Evolutionary conservation across 495 filamentous ascomycete genomes (phyloP), one percentile per base, ranked within the genome.

Genomic region (Penicillium goetzii): DNA sequence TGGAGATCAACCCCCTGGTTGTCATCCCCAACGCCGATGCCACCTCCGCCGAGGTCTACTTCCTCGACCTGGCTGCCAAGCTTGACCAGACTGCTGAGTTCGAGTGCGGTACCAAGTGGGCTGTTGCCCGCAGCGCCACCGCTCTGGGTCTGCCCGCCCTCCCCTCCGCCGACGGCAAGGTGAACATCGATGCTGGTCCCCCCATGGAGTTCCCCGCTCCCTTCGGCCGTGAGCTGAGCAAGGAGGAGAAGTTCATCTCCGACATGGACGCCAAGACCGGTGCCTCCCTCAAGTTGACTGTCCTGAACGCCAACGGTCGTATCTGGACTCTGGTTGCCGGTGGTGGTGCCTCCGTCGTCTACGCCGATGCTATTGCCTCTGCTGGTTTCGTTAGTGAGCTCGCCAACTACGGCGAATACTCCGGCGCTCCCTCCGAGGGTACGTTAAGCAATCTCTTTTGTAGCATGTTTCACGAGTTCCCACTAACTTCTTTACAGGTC

Each of bases 341-440:
- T 90, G 95, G 95, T 85, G 95, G 95, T 92, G 95, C 95, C 63
- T 99, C 95, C 32, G 95, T 99, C 72, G 95, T 99, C 63, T 99
- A 98, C 77, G 96, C 95, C 67, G 95, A 99, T 77, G 95, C 95
- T 80, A 99, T 99, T 79, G 96, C 95, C 71, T 96, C 92, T 56
- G 88, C 92, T 74, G 95, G 95, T 68, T 99, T 96, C 77, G 91
- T 96, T 56, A 88, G 89, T 66, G 93, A 99, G 81, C 85, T 99
- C 30, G 96, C 96, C 77, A 99, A 99, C 87, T 99, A 99, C 77
- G 95, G 95, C 79, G 95, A 99, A 83, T 99, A 99, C 88, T 97
- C 93, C 58, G 95, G 95, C 80, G 95, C 95, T 45, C 95, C 95
- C 61, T 97, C 91, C 64, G 95, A 98, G 88, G 93, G 91, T 19